A percentile compares a stretch with the other conserved stretches of the same genome.
Evolutionary conservation across 495 filamentous ascomycete species (phyloP).

Genomic region (Sordaria brevicollis): DNA sequence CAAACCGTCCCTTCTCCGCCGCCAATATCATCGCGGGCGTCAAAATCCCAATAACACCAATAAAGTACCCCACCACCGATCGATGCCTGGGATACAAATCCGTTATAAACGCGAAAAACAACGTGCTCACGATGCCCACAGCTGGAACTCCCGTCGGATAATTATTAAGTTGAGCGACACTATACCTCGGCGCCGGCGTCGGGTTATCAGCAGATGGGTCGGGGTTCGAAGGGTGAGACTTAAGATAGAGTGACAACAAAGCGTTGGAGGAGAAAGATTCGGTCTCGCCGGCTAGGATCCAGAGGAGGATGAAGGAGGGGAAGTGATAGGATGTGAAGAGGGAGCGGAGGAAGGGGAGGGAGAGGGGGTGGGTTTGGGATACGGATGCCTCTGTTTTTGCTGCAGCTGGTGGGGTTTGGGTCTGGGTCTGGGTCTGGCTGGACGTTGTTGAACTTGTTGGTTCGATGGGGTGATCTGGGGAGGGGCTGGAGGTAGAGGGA

Average conservation of each 20-base stretch:
- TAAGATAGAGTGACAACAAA: constrained; percentile 35
- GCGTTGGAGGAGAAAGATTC: constrained; percentile 43
- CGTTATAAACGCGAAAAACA: constrained; percentile 47
- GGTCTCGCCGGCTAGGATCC: constrained; percentile 41
- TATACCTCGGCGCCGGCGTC: constrained; percentile 14
- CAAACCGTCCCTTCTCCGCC: constrained; percentile 23
- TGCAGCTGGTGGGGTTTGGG: constrained; percentile 11
- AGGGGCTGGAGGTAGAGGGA: too few relatives aligned
- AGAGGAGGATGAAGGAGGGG: constrained; percentile 34
- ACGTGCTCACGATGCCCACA: constrained; percentile 42
- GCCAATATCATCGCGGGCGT: constrained; percentile 40
- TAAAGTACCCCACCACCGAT: constrained; percentile 45
- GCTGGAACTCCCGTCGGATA: constrained; percentile 42
- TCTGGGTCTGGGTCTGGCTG: too few relatives aligned
- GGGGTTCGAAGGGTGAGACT: constrained; percentile 16
- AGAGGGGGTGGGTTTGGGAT: neutral
- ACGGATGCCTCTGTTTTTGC: constrained; percentile 13
- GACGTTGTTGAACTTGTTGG: too few relatives aligned
- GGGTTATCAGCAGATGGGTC: neutral
- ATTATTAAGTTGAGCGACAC: constrained; percentile 38
- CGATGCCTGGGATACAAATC: constrained; percentile 40
- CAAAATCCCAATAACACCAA: constrained; percentile 37
- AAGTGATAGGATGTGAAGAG: constrained; percentile 34
- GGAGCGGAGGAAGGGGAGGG: constrained; percentile 20
- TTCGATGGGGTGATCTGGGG: too few relatives aligned